Evolutionary conservation across 352 stramenopile species (phyloP).

Genomic region (Globisporangium carolinianum): DNA sequence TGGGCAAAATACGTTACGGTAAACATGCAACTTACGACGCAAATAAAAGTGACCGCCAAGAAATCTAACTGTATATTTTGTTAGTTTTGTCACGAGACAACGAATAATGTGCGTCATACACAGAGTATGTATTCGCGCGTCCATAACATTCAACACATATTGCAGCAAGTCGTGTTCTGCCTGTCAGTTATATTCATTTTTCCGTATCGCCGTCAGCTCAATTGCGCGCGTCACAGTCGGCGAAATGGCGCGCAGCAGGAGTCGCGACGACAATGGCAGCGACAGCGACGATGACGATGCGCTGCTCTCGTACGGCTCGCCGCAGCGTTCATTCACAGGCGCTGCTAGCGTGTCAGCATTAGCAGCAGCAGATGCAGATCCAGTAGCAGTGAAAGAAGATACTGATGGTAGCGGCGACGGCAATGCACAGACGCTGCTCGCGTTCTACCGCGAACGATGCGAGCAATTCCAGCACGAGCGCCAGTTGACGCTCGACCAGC

Average conservation of each 20-base stretch:
- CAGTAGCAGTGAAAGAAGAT: slow-evolving; percentile 3
- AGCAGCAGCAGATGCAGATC: background rate
- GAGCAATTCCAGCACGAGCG: slow-evolving; percentile 62
- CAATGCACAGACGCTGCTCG: slow-evolving; percentile 27
- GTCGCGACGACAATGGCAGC: background rate
- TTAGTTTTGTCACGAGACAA: too few relatives aligned
- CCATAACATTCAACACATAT: too few relatives aligned
- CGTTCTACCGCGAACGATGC: slow-evolving; percentile 59
- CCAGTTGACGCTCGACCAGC: slow-evolving; percentile 37
- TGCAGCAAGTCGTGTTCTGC: too few relatives aligned
- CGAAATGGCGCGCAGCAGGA: slow-evolving; percentile 5
- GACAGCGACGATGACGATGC: slow-evolving; percentile 20
- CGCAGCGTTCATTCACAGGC: slow-evolving; percentile 19
- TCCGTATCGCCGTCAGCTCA: background rate
- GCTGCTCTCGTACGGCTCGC: slow-evolving; percentile 54
- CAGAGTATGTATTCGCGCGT: too few relatives aligned
- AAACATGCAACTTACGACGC: too few relatives aligned
- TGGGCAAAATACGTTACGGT: too few relatives aligned
- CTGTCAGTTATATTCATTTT: too few relatives aligned
- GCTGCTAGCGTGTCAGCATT: background rate
- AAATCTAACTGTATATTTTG: too few relatives aligned
- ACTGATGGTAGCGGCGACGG: background rate
- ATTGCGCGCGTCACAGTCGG: too few relatives aligned
- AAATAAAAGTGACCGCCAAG: too few relatives aligned
- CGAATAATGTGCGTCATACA: too few relatives aligned